Base-by-base conservation (phyloP, 805 yeast species). In the Candida suzukii region DNA sequence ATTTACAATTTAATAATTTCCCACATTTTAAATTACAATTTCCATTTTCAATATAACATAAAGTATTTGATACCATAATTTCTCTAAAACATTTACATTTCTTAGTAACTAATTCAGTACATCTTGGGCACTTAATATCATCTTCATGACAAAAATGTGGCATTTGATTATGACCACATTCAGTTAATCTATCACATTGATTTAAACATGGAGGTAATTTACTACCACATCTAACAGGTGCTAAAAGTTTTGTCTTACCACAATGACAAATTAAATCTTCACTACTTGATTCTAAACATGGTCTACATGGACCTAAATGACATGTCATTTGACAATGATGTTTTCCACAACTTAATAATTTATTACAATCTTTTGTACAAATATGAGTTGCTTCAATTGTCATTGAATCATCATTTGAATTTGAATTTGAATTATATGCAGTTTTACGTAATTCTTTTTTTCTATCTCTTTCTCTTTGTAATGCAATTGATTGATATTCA, bases 211-310 rank as follows among this genome's bases (percentile, higher is more conserved):
- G 70, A 4, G 83, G 83, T 27, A 84, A 56, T 35, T 61, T 67
- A 0, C 86, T 76, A 13, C 95, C 95, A 64, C 96, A 87, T 48
- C 95, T 66, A 10, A 86, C 87, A 0, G 96, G 96, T 0, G 95
- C 95, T 18, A 70, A 72, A 6, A 87, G 68, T 3, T 83, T 72
- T 0, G 95, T 87, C 47, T 72, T 69, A 3, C 95, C 95, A 66
- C 96, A 87, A 38, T 81, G 73, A 54, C 96, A 87, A 3, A 78
- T 74, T 49, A 84, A 64, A 56, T 87, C 95, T 17, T 84, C 87
- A 32, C 80, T 75, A n/a, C 83, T 73, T 5, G 91, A 80, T 53
- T 86, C 95, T 38, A 84, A 57, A 57, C 96, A 87, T 12, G 88
- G 83, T 3, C 78, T 74, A 61, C 95, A 87, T 3, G 83, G 73